Base-by-base conservation (phyloP, 2,329 filamentous ascomycete species). In the Paraconiothyrium brasiliense region DNA sequence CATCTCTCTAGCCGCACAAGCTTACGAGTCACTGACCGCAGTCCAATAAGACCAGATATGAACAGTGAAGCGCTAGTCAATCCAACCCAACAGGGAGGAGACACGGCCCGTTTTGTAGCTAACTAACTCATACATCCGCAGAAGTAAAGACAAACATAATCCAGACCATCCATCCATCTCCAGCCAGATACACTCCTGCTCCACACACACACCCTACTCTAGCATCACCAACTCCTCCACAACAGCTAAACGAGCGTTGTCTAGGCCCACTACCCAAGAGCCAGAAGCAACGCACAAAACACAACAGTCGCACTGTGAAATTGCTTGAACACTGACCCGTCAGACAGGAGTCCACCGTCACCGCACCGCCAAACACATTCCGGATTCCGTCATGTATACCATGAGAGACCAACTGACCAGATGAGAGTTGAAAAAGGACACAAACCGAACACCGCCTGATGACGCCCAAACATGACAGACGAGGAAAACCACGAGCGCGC, bases 81-180 rank as follows among this genome's bases (percentile, higher is more conserved):
- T 55, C 67, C 64, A 63, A 37, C 68, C 63, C 51, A 35, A 37
- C 24, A 37, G 47, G 57, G 48, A 62, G 70, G 64, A 65, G 66
- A 69, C 66, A 47, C 57, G 66, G 63, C 66, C 60, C 65, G 70
- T 73, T 72, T 65, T 62, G 64, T 61, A 63, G 66, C 71, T 75
- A 75, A 66, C 67, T 75, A 76, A 54, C 67, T 71, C 69, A 74
- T 75, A 75, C 72, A 75, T 69, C 30, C 57, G 62, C 67, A 73
- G 43, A 35, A 69, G 68, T 68, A 67, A 66, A 61, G 56, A 68
- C 32, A 67, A 59, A 63, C 55, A 60, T 65, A 60, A 61, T 55
- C 41, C 43, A 57, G 39, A 58, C 59, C 60, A 62, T 59, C 50
- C 58, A 63, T 57, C 61, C 61, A 63, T 58, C 65, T 62, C 41